Conservation (phyloP, 768 basidiomycete genomes). For the Mycena capillaripes region DNA sequence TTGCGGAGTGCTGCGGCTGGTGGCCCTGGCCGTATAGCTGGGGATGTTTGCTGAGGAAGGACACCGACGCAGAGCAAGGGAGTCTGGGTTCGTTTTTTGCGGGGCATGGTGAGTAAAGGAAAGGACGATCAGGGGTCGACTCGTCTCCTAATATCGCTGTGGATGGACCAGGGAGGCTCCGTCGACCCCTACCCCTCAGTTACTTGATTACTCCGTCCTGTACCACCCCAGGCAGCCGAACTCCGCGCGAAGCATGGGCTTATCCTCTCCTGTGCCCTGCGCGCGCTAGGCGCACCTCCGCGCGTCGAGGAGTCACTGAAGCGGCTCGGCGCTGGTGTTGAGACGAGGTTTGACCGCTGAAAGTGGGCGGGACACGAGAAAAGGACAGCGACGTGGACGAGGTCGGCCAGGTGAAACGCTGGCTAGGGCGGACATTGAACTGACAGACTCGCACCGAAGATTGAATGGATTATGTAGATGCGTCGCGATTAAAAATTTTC, state of each 20-base stretch:
- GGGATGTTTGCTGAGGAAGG: too few relatives aligned
- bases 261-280: conserved; percentile 28
- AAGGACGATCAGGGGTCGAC: too few relatives aligned
- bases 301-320: background rate
- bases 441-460: too few relatives aligned
- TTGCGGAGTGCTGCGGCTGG: too few relatives aligned
- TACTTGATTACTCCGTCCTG: background rate
- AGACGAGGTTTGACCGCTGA: conserved; percentile 10
- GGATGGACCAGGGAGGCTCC: too few relatives aligned
- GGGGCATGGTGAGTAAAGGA: too few relatives aligned
- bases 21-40: too few relatives aligned
- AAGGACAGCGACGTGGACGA: background rate
- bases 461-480: too few relatives aligned
- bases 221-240: conserved; percentile 7
- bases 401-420: conserved; percentile 2
- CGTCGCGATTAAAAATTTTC: too few relatives aligned
- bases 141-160: too few relatives aligned
- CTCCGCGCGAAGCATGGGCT: conserved; percentile 27
- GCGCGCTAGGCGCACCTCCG: background rate
- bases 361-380: background rate
- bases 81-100: too few relatives aligned
- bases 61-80: too few relatives aligned
- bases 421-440: background rate
- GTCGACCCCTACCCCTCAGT: conserved; percentile 49
- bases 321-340: background rate